Base-by-base conservation (phyloP, 2,329 filamentous ascomycete genomes). In the Cercospora nicotianae region DNA sequence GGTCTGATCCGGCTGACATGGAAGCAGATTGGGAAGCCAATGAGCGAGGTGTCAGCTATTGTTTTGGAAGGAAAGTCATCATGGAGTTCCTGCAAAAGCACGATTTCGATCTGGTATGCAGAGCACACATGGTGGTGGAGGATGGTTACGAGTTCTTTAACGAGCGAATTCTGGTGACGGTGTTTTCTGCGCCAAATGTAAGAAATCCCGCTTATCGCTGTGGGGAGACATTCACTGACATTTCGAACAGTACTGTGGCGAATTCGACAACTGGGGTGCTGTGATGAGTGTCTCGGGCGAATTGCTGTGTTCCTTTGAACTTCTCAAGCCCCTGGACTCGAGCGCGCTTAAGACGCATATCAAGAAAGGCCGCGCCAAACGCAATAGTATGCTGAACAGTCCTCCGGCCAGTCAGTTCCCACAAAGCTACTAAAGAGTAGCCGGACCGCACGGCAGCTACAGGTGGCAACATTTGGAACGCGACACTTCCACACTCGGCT, bases 81-180 rank as follows among this genome's bases (percentile, higher is more conserved):
- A 94, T 94, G 79, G 93, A 98, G 75, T 99, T 99, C 79, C 83
- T 99, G 71, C 90, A 93, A 68, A 89, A 91, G 65, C 95, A 99
- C 78, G 95, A 99, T 80, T 98, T 99, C 78, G 95, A 99, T 79
- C 84, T 99, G 61, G 94, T 99, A 63, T 99, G 95, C 79, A 90
- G 95, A 73, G 95, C 95, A 60, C 95, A 99, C 82, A 98, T 98
- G 95, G 95, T 99, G 63, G 95, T 99, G 23, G 95, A 99, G 80
- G 95, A 99, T 78, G 95, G 95, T 10, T 99, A 99, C 80, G 95
- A 99, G 77, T 99, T 99, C 80, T 99, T 98, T 80, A 96, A 92
- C 70, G 95, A 99, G 79, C 87, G 95, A 67, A 91, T 97, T 57
- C 81, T 99, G 68, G 95, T 99, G 57, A 99, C 95, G 2, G 94